Conservation (phyloP, 73 alveolate genomes). For the Uronychia setigera region DNA sequence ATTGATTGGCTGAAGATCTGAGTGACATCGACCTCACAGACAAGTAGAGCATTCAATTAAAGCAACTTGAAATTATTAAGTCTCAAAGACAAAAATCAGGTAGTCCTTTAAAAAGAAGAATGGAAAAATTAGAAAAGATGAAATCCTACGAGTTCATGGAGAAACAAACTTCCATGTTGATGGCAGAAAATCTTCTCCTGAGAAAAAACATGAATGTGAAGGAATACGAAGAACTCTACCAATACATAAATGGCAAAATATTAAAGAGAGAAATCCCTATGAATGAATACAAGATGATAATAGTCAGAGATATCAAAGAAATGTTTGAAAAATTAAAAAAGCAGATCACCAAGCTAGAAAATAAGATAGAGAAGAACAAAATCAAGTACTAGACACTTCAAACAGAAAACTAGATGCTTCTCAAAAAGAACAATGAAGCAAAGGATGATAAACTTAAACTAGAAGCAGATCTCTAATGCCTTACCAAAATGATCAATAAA, state of each 20-base stretch:
- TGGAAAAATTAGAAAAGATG: background rate
- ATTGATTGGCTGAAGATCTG: too few species aligned
- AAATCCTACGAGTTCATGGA: background rate
- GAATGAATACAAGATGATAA: background rate
- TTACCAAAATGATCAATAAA: background rate
- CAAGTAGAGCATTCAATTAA: too few species aligned
- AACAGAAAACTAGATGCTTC: background rate
- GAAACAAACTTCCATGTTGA: background rate
- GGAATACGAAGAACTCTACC: background rate
- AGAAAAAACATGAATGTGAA: background rate
- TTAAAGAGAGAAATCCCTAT: background rate
- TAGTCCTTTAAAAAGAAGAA: background rate
- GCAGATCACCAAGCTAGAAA: background rate
- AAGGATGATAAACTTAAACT: background rate
- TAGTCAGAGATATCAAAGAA: background rate
- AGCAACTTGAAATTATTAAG: too few species aligned
- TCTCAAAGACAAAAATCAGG: too few species aligned
- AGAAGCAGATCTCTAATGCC: background rate
- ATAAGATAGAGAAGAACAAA: background rate
- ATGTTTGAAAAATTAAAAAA: background rate
- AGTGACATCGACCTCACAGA: too few species aligned
- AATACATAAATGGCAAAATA: background rate
- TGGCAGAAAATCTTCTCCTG: background rate
- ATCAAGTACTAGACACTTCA: background rate
- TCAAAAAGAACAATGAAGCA: background rate